Evolutionary conservation across 2,329 filamentous ascomycete species (phyloP).

Genomic region (Lachnellula occidentalis): DNA sequence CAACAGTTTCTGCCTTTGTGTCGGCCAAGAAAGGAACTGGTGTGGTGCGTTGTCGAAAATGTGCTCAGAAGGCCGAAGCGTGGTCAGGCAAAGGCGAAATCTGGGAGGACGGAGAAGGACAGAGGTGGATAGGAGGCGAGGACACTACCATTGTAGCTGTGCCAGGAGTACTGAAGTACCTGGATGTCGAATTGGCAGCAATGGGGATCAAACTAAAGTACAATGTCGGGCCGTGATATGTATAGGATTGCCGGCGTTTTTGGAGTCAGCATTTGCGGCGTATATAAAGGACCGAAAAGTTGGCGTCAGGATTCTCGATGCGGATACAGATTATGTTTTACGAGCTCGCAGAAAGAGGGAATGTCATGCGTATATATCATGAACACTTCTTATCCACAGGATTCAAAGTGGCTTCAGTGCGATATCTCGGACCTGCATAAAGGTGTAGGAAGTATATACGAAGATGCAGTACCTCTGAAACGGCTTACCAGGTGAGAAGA

Average conservation of each 20-base stretch:
- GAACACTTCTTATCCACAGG: neutral
- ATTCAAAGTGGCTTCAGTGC: neutral
- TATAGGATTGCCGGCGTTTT: neutral
- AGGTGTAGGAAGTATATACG: too few species aligned
- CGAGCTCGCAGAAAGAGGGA: neutral
- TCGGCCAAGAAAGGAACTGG: slow-evolving; percentile 61
- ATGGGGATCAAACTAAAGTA: slow-evolving; percentile 98
- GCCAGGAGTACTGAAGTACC: slow-evolving; percentile 83
- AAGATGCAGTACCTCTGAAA: too few species aligned
- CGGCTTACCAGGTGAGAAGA: too few species aligned
- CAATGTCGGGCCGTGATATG: slow-evolving; percentile 50
- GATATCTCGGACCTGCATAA: too few species aligned
- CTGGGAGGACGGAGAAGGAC: slow-evolving; percentile 88
- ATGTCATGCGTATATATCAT: neutral
- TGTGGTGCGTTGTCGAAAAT: slow-evolving; percentile 73
- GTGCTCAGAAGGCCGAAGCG: slow-evolving; percentile 46
- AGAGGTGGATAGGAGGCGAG: slow-evolving; percentile 80
- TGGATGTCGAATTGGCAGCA: slow-evolving; percentile 90
- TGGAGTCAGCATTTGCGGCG: neutral
- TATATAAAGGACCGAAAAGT: neutral
- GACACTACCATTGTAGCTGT: slow-evolving; percentile 89
- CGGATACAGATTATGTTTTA: neutral
- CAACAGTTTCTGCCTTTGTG: slow-evolving; percentile 62
- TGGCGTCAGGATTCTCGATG: neutral
- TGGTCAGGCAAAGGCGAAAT: slow-evolving; percentile 58